A percentile compares a stretch with the other conserved stretches of the same genome.
Conservation (phyloP, 306 rosid genomes). For the Parietaria judaica region DNA sequence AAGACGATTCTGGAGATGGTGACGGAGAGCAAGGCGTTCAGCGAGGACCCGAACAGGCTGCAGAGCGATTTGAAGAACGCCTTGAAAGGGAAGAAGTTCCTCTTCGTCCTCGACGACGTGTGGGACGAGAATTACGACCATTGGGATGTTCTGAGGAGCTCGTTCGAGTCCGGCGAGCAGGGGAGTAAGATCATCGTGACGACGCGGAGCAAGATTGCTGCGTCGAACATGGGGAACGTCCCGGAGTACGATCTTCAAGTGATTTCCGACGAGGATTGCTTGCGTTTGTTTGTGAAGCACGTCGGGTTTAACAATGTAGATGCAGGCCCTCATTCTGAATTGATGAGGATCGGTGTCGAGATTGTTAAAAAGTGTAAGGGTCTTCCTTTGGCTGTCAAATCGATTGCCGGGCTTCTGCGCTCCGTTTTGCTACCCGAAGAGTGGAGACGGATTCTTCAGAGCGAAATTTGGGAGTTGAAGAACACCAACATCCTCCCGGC, state of each 20-base stretch:
- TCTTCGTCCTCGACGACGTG: constrained; percentile 19
- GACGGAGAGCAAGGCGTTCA: neutral
- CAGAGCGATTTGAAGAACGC: neutral
- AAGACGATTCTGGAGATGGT: neutral
- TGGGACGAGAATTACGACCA: constrained; percentile 7
- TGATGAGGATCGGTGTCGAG: neutral
- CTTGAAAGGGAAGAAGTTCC: constrained; percentile 7
- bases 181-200: constrained; percentile 21
- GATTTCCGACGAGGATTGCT: constrained; percentile 21
- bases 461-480: constrained; percentile 17
- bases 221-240: constrained; percentile 1
- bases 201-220: constrained; percentile 11
- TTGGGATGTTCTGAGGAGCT: constrained; percentile 7
- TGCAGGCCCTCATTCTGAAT: neutral
- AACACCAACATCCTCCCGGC: constrained; percentile 15
- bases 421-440: neutral
- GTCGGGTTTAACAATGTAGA: constrained; percentile 5
- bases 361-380: constrained; percentile 23
- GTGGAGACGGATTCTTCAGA: constrained; percentile 18
- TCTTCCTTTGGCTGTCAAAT: constrained; percentile 27
- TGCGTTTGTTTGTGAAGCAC: constrained; percentile 13
- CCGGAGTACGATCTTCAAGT: neutral
- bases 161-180: constrained; percentile 1
- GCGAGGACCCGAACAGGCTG: constrained; percentile 3
- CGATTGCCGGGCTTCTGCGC: constrained; percentile 26